Conservation (phyloP, 352 stramenopile species). For the Lagenidium sp. region DNA sequence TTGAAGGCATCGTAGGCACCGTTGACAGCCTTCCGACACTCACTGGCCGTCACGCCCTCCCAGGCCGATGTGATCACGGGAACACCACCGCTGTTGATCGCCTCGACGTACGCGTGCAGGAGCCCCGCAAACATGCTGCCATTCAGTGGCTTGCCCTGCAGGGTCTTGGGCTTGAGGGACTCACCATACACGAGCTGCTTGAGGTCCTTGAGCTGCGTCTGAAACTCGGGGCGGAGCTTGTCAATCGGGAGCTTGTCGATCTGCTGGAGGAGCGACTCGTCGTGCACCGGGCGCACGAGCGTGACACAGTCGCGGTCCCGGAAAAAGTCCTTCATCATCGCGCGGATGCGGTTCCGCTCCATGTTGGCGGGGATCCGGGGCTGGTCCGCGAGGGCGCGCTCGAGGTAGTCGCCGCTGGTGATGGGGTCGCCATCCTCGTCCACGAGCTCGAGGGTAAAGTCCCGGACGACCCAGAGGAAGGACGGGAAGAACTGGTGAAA, state of each 20-base stretch:
- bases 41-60: constrained; percentile 73
- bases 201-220: constrained; percentile 50
- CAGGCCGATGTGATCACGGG: constrained; percentile 84
- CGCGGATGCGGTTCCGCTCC: constrained; percentile 67
- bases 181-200: constrained; percentile 64
- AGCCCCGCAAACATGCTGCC: constrained; percentile 81
- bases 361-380: constrained; percentile 56
- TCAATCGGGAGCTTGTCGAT: constrained; percentile 58
- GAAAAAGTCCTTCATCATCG: constrained; percentile 85
- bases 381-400: constrained; percentile 65
- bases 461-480: constrained; percentile 84
- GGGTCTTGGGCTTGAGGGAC: constrained; percentile 70
- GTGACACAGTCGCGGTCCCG: constrained; percentile 69
- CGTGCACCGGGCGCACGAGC: constrained; percentile 74
- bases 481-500: constrained; percentile 84
- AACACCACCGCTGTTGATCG: constrained; percentile 83
- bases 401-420: constrained; percentile 73
- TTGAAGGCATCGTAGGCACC: constrained; percentile 55
- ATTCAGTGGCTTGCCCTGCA: constrained; percentile 71
- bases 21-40: constrained; percentile 71
- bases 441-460: constrained; percentile 83
- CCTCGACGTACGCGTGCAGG: constrained; percentile 74
- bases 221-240: constrained; percentile 70
- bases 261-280: constrained; percentile 70
- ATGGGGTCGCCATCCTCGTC: constrained; percentile 80